Evolutionary conservation across 192 early-diverging fungal genomes (phyloP).

Genomic region (Rhizoclosmatium sp.): DNA sequence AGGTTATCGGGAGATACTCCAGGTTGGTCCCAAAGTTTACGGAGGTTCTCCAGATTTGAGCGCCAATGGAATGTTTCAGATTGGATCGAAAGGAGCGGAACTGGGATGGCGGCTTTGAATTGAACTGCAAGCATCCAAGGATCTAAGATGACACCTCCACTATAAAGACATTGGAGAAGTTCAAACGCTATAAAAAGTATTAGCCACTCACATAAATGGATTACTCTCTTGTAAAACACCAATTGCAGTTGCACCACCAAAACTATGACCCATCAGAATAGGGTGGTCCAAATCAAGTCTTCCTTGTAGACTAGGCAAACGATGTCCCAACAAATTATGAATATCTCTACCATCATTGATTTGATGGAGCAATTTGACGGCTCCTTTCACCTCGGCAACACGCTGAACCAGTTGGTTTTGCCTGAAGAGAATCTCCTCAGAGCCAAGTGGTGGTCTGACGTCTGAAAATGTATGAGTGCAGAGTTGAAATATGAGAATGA

Average conservation of each 20-base stretch:
- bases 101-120: neutral
- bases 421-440: constrained; percentile 6
- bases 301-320: constrained; percentile 14
- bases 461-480: neutral
- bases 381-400: constrained; percentile 19
- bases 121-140: constrained; percentile 33
- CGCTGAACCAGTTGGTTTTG: constrained; percentile 20
- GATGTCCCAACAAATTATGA: constrained; percentile 10
- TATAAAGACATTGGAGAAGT: neutral
- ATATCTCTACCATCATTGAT: constrained; percentile 8
- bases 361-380: neutral
- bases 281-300: constrained; percentile 29
- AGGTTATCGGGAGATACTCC: neutral
- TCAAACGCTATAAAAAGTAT: no score
- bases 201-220: constrained; percentile 3
- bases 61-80: constrained; percentile 38
- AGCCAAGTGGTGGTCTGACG: neutral
- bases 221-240: constrained; percentile 8
- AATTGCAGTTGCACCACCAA: constrained; percentile 33
- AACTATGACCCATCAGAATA: constrained; percentile 34
- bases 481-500: neutral
- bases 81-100: constrained; percentile 28
- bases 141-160: constrained; percentile 25
- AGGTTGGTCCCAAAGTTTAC: constrained; percentile 14
- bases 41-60: constrained; percentile 6